A percentile compares a stretch with the other conserved stretches of the same genome.
Evolutionary conservation across 106 monocot species (phyloP).

Genomic region (Iris macrosiphon): DNA sequence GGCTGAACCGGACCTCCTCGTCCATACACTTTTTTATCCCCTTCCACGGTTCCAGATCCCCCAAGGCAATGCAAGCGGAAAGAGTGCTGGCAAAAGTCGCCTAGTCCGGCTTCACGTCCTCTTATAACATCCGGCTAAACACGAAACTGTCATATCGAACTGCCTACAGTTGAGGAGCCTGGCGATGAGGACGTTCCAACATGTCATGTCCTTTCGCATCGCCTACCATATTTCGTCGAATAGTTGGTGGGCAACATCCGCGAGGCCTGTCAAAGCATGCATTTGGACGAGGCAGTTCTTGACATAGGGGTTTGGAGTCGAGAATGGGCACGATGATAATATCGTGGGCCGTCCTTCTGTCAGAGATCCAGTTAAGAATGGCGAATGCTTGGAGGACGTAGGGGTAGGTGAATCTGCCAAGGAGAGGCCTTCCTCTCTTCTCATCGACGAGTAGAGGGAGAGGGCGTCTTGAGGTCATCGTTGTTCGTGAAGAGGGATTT

Average conservation of each 20-base stretch:
- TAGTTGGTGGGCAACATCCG: too few relatives aligned
- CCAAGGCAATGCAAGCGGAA: conserved; percentile 27
- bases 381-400: conserved; percentile 38
- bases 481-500: too few relatives aligned
- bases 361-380: conserved; percentile 3
- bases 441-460: too few relatives aligned
- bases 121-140: conserved; percentile 29
- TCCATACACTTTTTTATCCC: too few relatives aligned
- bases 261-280: conserved; percentile 22
- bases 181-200: conserved; percentile 43
- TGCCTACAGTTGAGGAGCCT: conserved; percentile 24
- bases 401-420: conserved; percentile 47
- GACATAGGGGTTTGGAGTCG: conserved; percentile 36
- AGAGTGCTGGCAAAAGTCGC: conserved; percentile 40
- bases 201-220: conserved; percentile 13
- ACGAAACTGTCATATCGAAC: too few relatives aligned
- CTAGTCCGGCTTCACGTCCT: conserved; percentile 27
- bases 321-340: conserved; percentile 26
- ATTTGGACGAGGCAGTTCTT: conserved; percentile 36
- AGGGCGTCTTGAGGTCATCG: too few relatives aligned
- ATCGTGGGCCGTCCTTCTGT: conserved; percentile 21
- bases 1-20: too few relatives aligned
- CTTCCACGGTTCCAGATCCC: conserved; percentile 31
- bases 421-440: too few relatives aligned
- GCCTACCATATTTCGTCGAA: conserved; percentile 28